Conservation (phyloP, 441 rosid genomes). For the Bruguiera hainesii region DNA sequence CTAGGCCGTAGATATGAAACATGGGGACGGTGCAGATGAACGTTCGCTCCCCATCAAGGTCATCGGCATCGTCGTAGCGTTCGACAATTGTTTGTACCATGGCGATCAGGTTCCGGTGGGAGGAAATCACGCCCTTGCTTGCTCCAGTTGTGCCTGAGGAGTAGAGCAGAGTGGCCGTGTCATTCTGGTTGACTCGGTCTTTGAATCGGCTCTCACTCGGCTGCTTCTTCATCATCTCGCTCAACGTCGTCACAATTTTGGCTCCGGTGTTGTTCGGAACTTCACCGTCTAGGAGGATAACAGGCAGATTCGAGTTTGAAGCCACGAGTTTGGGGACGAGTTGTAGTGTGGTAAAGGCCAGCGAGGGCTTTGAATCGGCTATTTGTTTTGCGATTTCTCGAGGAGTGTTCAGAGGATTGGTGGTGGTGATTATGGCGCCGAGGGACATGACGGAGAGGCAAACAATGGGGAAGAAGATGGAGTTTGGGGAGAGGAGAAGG, state of each 20-base stretch:
- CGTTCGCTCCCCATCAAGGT: slow-evolving; percentile 16
- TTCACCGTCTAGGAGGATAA: slow-evolving; percentile 55
- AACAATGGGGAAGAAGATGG: slow-evolving; percentile 68
- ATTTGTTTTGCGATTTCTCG: slow-evolving; percentile 59
- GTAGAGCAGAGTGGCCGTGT: slow-evolving; percentile 88
- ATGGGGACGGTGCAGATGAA: slow-evolving; percentile 92
- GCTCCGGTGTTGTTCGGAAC: slow-evolving; percentile 6
- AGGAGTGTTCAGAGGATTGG: slow-evolving; percentile 78
- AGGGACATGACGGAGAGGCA: slow-evolving; percentile 84
- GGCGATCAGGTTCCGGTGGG: slow-evolving; percentile 77
- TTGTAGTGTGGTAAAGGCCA: slow-evolving; percentile 51
- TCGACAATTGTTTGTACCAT: slow-evolving; percentile 64
- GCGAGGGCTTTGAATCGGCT: slow-evolving; percentile 48
- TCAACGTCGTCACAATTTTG: slow-evolving; percentile 37
- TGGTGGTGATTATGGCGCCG: slow-evolving; percentile 88
- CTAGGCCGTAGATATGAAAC: slow-evolving; percentile 92
- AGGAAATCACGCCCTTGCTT: slow-evolving; percentile 87
- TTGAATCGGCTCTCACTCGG: slow-evolving; percentile 43
- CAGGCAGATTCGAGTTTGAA: slow-evolving; percentile 29
- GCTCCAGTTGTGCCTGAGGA: slow-evolving; percentile 92
- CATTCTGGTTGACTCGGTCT: slow-evolving; percentile 67
- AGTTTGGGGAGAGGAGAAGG: slow-evolving; percentile 79
- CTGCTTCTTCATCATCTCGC: slow-evolving; percentile 46
- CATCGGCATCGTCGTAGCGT: slow-evolving; percentile 38
- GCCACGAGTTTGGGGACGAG: slow-evolving; percentile 52